Percentiles rank a stretch among this genome's conserved stretches.
phyloP scores from a whole-genome alignment of 2,329 filamentous ascomycete species.

The Colletotrichum sp. region DNA sequence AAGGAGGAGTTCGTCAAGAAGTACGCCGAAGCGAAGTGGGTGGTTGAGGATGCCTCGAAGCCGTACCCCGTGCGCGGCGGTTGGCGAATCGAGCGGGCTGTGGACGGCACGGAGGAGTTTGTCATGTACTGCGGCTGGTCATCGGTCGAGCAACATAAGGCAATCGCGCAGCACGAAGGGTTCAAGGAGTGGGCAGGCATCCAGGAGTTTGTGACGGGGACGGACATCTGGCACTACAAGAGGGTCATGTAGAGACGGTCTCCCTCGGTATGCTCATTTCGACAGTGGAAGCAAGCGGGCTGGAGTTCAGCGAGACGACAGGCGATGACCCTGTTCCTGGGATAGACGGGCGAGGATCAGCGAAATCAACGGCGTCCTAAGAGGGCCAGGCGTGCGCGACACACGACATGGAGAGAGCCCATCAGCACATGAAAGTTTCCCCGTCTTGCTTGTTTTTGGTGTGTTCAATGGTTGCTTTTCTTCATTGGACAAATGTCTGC shows the following conservation, averaged over 20 bases:
- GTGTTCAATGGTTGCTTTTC: constrained; percentile 21
- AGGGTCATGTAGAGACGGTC: constrained; percentile 27
- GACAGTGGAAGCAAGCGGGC: neutral
- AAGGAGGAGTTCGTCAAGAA: constrained; percentile 36
- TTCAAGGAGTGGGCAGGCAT: constrained; percentile 29
- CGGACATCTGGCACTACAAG: constrained; percentile 35
- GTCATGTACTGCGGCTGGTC: constrained; percentile 44
- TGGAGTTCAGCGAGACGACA: neutral
- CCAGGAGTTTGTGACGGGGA: constrained; percentile 23
- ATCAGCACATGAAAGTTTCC: neutral
- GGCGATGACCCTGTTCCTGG: neutral
- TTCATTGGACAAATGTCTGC: constrained; percentile 27
- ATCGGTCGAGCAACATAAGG: constrained; percentile 36
- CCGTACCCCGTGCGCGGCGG: constrained; percentile 40
- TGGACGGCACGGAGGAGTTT: constrained; percentile 38
- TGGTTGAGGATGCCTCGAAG: constrained; percentile 32
- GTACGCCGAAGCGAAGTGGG: constrained; percentile 36
- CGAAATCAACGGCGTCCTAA: neutral
- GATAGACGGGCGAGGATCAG: neutral
- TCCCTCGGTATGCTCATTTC: neutral
- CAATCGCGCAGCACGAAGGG: constrained; percentile 28
- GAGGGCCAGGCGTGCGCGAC: neutral
- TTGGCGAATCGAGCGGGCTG: constrained; percentile 46
- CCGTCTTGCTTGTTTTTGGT: neutral
- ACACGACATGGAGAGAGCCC: neutral